Base-by-base conservation (phyloP, 208 protist species). In the Leishmania tropica region DNA sequence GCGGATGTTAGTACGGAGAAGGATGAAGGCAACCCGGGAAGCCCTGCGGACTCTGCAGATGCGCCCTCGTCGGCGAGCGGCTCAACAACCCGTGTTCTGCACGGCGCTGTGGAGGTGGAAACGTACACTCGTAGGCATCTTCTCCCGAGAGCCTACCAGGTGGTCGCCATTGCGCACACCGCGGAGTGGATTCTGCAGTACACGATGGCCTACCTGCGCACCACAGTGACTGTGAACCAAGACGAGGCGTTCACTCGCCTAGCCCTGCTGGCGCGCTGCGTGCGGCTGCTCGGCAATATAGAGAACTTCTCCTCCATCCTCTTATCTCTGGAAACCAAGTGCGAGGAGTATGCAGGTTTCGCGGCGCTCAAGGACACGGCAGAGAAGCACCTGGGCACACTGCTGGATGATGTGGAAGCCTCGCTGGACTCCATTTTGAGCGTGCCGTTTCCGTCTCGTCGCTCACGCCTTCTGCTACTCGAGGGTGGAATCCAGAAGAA, bases 131-230 rank as follows among this genome's bases (percentile, higher is more conserved):
- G 89, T 24, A 62, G 89, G 60, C 47, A 85, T 5, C 65, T 98
- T 10, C 68, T 95, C 65, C 85, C 87, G 1, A 68, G 87, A 7
- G 87, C 87, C 17, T 88, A 92, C 73, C 53, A 83, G 17, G 73
- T 92, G 3, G 72, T 93, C 48, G 81, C 87, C 11, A 81, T 85
- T 21, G 79, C 90, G 21, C 91, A 98, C 78, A 87, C 91, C 11
- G 92, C 89, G 48, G 90, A 94, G 78, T 98, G 95, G 95, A 92
- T 96, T 81, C 54, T 96, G 64, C 92, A 95, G 80, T 98, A 96
- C 88, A 96, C 93, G 40, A 88, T 96, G 78, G 86, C 84, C 37
- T 98, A 95, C 76, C 81, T 98, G 19, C 87, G 90, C 35, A 90
- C 92, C 31, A 73, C 94, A 3, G 15, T 70, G 17, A 83, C 91